These are phyloP conservation scores for Penicillium fuscoglaucum DNA, from an alignment of 2,329 filamentous ascomycete genomes.

Conservation along the genomic window DNA sequence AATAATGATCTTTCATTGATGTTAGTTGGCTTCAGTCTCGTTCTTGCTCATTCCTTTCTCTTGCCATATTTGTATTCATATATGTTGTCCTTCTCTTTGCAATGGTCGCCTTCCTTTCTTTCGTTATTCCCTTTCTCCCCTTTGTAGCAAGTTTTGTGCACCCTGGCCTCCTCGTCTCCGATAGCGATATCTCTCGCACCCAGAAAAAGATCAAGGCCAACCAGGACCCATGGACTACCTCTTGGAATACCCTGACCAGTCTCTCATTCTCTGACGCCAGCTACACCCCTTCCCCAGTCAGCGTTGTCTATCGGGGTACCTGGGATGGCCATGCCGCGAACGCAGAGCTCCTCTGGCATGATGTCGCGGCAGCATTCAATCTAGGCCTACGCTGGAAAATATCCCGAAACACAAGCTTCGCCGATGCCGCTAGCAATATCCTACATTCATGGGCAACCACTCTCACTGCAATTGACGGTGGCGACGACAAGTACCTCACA, in stretches of 20 bases:
- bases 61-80: not conserved
- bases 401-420: slow-evolving; percentile 4
- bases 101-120: not conserved
- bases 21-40: not conserved
- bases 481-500: slow-evolving; percentile 9
- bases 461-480: slow-evolving; percentile 1
- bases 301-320: too few species aligned
- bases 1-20: not conserved
- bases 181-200: too few species aligned
- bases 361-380: slow-evolving; percentile 7
- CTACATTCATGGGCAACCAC: slow-evolving; percentile 8
- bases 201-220: too few species aligned
- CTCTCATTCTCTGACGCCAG: too few species aligned
- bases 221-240: too few species aligned
- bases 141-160: too few species aligned
- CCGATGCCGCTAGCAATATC: slow-evolving; percentile 10
- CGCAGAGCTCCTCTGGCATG: too few species aligned
- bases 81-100: not conserved
- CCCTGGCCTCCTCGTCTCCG: too few species aligned
- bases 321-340: too few species aligned
- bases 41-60: not conserved
- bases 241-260: too few species aligned
- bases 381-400: slow-evolving; percentile 17
- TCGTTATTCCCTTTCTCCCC: too few species aligned
- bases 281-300: too few species aligned